Base-by-base conservation (phyloP, 1,284 basidiomycete genomes). In the Microbotryomycetes sp. region DNA sequence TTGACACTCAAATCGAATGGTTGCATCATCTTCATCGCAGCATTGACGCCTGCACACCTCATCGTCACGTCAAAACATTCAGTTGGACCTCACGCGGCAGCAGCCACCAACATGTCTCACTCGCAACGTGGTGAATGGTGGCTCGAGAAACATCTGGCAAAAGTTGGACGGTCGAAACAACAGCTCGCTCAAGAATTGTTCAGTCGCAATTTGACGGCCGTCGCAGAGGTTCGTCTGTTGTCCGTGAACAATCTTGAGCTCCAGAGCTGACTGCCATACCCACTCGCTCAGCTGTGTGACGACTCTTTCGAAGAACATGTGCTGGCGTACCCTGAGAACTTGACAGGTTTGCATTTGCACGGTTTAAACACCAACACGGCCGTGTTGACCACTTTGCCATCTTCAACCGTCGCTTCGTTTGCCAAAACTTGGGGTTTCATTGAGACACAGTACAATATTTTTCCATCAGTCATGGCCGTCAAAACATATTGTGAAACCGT, bases 221-320 rank as follows among this genome's bases (percentile, higher is more conserved):
- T 97, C 0, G 85, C 91, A 4, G 92, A 97, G 82, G 90, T 90
- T 69, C 19, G 65, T 5, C 23, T 3, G 5, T 28, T 6, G 6
- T 9, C 1, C 31, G 25, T 45, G 58, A n/a, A 56, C 26, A 6
- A 45, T 16, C 25, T 28, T 25, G 23, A 22, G 6, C 19, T 42
- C 6, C 23, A 30, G 28, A 9, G 6, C 16, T 57, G 25, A 59
- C 46, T 50, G 5, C 48, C 57, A 55, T 29, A 47, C 45, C 22
- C 15, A 12, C 45, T 56, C 2, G 7, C 19, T 1, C 71, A 93
- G 92, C 84, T 98, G 2, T 97, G 96, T 74, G 94, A 99, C 72
- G 96, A 99, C 76, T 83, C 82, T 0, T 99, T 99, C 73, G 96
- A 99, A 71, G 96, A 99, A 75, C 96, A 99, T 72, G 94, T 98